Base-by-base conservation (phyloP, 2,329 filamentous ascomycete species). In the Xylariales sp. region DNA sequence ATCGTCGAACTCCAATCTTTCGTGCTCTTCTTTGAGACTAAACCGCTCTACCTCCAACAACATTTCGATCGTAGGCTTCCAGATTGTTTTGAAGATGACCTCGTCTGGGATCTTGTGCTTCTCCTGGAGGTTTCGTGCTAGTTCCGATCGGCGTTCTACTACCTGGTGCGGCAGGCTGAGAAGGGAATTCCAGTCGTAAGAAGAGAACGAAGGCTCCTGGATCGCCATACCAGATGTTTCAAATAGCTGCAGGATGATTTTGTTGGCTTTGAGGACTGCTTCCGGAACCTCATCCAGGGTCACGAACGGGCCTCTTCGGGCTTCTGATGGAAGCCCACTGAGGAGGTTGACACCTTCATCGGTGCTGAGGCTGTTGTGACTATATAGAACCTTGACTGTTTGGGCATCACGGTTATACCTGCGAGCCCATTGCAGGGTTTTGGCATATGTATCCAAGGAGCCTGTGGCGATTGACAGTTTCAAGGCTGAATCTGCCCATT, bases 11-110 rank as follows among this genome's bases (percentile, higher is more conserved):
- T 15, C 3, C 4, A 44, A 20, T 14, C 27, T 24, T 8, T 33
- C 30, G 18, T 51, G 39, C 5, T 25, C 38, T 3, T 41, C 27
- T 14, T 40, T 16, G 2, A 54, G 36, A 1, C 40, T 24, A 20
- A 51, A 45, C 2, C 40, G 46, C 23, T 57, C 57, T 1, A 42
- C 37, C 7, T 53, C 36, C 5, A 62, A 30, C 1, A 63, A 42
- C 6, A 49, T 40, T 4, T 45, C 40, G 1, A 59, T 48, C 1
- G 55, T 61, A 4, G 59, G 57, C 18, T 54, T 51, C 59, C 57
- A 61, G 3, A 63, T 46, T 5, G 17, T 15, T 6, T 25, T 16
- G 15, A 36, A 27, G 6, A 45, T 21, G 13, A 39, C 40, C 12
- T 35, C 29, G 18, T 46, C 39, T 7, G 40, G 38, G 28, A 28